Percentiles rank a stretch among this genome's conserved stretches.
Evolutionary conservation across 2,329 filamentous ascomycete species (phyloP).

Genomic region (Colletotrichum orchidophilum): DNA sequence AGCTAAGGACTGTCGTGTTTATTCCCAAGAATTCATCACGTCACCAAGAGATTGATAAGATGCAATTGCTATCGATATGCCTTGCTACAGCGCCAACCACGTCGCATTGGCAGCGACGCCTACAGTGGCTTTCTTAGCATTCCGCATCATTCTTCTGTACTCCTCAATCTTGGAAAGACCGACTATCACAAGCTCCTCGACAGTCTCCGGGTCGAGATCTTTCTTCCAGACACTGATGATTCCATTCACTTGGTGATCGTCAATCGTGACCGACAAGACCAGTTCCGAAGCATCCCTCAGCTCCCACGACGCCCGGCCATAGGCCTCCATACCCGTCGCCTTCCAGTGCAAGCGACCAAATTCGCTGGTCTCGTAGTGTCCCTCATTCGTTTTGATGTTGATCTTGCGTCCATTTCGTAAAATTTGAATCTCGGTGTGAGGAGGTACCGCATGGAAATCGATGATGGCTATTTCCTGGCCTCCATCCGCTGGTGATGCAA

Average conservation of each 20-base stretch:
- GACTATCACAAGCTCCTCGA: conserved; percentile 17
- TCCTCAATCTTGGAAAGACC: conserved; percentile 21
- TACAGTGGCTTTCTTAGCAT: background rate
- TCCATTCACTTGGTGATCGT: conserved; percentile 13
- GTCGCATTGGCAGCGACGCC: background rate
- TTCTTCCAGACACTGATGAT: conserved; percentile 10
- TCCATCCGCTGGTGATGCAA: conserved; percentile 6
- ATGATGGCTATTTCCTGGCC: conserved; percentile 7
- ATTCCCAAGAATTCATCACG: background rate
- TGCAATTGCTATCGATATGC: background rate
- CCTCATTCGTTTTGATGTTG: background rate
- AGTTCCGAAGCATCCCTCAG: conserved; percentile 6
- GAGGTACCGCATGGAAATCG: conserved; percentile 1
- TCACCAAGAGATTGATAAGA: background rate
- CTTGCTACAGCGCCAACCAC: background rate
- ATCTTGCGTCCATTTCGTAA: background rate
- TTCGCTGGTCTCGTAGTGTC: background rate
- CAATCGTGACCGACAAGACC: conserved; percentile 2
- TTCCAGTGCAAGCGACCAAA: conserved; percentile 7
- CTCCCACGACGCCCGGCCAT: conserved; percentile 16
- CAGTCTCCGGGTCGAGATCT: background rate
- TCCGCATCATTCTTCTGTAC: conserved; percentile 14
- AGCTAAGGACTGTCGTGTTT: background rate
- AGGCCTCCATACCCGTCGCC: conserved; percentile 7
- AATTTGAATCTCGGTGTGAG: background rate